Evolutionary conservation across 2,329 filamentous ascomycete species (phyloP), one percentile per base, ranked within the genome.

Genomic region (Fusarium brachygibbosum): DNA sequence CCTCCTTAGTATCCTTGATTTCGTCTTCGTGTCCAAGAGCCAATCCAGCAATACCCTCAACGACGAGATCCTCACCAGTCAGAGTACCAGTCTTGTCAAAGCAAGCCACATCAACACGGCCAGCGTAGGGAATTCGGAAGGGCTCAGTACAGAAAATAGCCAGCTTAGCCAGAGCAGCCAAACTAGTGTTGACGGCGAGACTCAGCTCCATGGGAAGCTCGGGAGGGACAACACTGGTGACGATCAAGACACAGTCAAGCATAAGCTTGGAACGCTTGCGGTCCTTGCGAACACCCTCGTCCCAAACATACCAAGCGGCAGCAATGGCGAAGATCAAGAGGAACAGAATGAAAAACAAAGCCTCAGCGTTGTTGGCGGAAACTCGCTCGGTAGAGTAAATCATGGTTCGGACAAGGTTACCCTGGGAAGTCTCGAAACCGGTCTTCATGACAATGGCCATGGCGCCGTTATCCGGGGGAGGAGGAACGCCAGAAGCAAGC

Each of bases 61-160:
- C 96, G 13, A 99, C 94, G 42, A 99, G 85, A 77, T 99, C 95
- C 78, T 99, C 96, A 50, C 96, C 96, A 37, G 96, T 99, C 62
- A 99, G 82, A 2, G 96, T 99, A 71, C 96, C 96, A 14, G 96
- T 99, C 85, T 99, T 99, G 82, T 99, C 96, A 72, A 99, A 99
- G 83, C 96, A 99, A 68, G 96, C 94, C 55, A 99, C 87, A 79
- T 99, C 97, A 63, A 99, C 92, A 69, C 96, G 93, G 32, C 96
- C 96, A 71, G 94, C 97, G 74, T 92, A 98, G 1, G 97, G 97
- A 75, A 99, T 99, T 58, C 96, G 91, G 89, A 99, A 99, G 29
- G 96, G 96, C 79, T 99, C 97, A 3, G 96, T 99, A 79, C 96
- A 99, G 85, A 97, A 99, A 75, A 99, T 99, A 64, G 97, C 96